Conservation (phyloP, 2,329 filamentous ascomycete genomes). For the Dendryphion nanum region DNA sequence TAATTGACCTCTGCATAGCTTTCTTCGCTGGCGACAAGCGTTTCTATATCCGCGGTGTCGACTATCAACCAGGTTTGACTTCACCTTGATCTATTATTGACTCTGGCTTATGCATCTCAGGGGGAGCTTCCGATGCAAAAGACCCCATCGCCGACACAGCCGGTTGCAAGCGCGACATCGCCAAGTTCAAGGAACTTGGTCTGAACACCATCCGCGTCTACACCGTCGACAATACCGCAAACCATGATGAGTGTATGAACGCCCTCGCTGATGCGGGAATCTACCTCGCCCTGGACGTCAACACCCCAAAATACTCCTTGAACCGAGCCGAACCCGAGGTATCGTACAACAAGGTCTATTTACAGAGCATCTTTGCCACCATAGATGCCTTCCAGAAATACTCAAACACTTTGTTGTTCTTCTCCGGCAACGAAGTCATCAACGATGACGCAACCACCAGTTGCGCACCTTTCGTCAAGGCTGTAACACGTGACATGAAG, state of each 20-base stretch:
- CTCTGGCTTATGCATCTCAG: slow-evolving; percentile 23
- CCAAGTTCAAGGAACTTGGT: slow-evolving; percentile 78
- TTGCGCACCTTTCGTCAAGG: slow-evolving; percentile 68
- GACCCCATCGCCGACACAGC: slow-evolving; percentile 74
- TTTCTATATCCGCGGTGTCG: slow-evolving; percentile 62
- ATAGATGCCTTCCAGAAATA: slow-evolving; percentile 82
- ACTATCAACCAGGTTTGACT: slow-evolving; percentile 59
- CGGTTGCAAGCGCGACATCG: slow-evolving; percentile 76
- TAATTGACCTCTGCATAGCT: slow-evolving; percentile 36
- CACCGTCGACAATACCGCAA: slow-evolving; percentile 79
- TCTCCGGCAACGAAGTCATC: slow-evolving; percentile 78
- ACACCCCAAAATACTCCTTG: slow-evolving; percentile 86
- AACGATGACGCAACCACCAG: slow-evolving; percentile 61
- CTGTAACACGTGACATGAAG: slow-evolving; percentile 76
- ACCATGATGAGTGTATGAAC: slow-evolving; percentile 85
- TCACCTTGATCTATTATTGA: background rate
- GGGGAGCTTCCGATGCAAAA: slow-evolving; percentile 59
- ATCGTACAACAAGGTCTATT: slow-evolving; percentile 85
- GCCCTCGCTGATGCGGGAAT: slow-evolving; percentile 79
- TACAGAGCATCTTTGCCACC: slow-evolving; percentile 83
- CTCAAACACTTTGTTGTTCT: slow-evolving; percentile 82
- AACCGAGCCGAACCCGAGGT: slow-evolving; percentile 70
- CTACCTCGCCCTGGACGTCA: slow-evolving; percentile 89
- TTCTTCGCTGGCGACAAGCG: slow-evolving; percentile 63
- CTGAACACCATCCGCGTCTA: slow-evolving; percentile 93